phyloP scores from a whole-genome alignment of 768 basidiomycete species.

The Wakefieldia striispora region DNA sequence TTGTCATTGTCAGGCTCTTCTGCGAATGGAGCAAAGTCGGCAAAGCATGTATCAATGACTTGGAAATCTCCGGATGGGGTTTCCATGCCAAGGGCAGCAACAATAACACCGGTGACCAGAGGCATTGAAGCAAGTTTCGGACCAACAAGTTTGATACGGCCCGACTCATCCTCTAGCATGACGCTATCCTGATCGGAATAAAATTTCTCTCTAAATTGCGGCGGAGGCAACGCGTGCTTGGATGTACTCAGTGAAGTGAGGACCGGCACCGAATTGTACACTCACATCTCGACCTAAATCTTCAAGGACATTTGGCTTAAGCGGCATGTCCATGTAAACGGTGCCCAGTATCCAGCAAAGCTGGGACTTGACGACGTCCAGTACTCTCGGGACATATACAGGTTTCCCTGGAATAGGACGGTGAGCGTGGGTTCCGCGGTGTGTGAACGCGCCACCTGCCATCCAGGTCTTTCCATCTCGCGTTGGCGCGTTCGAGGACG shows the following conservation, averaged over 20 bases:
- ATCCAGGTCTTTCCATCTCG: slow-evolving; percentile 48
- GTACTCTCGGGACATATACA: slow-evolving; percentile 69
- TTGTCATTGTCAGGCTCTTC: slow-evolving; percentile 22
- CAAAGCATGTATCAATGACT: slow-evolving; percentile 83
- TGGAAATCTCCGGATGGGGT: slow-evolving; percentile 90
- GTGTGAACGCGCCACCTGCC: slow-evolving; percentile 29
- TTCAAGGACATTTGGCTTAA: slow-evolving; percentile 97
- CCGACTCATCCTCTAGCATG: slow-evolving; percentile 96
- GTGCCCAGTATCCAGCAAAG: slow-evolving; percentile 93
- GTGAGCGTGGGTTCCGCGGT: slow-evolving; percentile 5
- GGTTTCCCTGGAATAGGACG: slow-evolving; percentile 53
- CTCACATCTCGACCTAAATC: slow-evolving; percentile 92
- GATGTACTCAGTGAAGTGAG: slow-evolving; percentile 6
- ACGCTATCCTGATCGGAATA: slow-evolving; percentile 74
- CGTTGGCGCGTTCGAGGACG: slow-evolving; percentile 48
- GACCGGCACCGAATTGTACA: slow-evolving; percentile 12
- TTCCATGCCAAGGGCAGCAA: slow-evolving; percentile 89
- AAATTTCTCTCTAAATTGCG: slow-evolving; percentile 72
- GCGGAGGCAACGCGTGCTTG: slow-evolving; percentile 87
- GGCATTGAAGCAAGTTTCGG: slow-evolving; percentile 54
- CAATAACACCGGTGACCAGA: slow-evolving; percentile 89
- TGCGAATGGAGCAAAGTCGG: slow-evolving; percentile 67
- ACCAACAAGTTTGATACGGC: slow-evolving; percentile 86
- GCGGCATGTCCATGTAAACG: slow-evolving; percentile 97
- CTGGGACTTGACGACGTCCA: slow-evolving; percentile 82